Evolutionary conservation across 495 filamentous ascomycete genomes (phyloP).

Genomic region (Amphirosellinia nigrospora): DNA sequence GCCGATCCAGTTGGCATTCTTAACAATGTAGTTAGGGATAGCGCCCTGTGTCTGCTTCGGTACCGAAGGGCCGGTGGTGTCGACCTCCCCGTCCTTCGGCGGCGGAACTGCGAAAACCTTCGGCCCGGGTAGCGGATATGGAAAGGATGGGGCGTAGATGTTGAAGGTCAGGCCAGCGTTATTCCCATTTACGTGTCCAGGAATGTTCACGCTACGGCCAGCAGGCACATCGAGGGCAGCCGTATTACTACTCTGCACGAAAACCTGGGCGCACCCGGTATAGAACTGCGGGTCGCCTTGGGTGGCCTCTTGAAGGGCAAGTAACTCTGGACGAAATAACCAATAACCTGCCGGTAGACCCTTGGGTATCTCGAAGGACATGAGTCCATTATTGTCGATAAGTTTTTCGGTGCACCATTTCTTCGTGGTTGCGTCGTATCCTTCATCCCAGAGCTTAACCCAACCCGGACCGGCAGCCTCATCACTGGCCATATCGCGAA

Average conservation of each 20-base stretch:
- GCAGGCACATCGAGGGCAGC: slow-evolving; percentile 43
- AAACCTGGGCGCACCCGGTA: slow-evolving; percentile 74
- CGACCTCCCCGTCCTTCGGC: slow-evolving; percentile 20
- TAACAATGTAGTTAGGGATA: slow-evolving; percentile 63
- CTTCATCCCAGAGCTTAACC: slow-evolving; percentile 80
- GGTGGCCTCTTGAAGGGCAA: slow-evolving; percentile 70
- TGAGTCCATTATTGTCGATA: slow-evolving; percentile 66
- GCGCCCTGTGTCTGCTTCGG: slow-evolving; percentile 47
- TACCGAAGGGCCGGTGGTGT: slow-evolving; percentile 19
- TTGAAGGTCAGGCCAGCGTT: slow-evolving; percentile 66
- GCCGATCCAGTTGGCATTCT: slow-evolving; percentile 77
- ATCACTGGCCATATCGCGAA: slow-evolving; percentile 51
- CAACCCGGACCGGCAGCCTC: slow-evolving; percentile 66
- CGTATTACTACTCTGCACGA: slow-evolving; percentile 56
- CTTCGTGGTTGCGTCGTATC: slow-evolving; percentile 57
- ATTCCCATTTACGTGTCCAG: slow-evolving; percentile 61
- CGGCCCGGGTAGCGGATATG: slow-evolving; percentile 68
- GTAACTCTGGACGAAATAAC: slow-evolving; percentile 68
- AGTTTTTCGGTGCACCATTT: slow-evolving; percentile 74
- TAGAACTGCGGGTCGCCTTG: slow-evolving; percentile 69
- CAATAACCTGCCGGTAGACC: slow-evolving; percentile 70
- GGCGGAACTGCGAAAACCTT: slow-evolving; percentile 47
- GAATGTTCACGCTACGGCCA: slow-evolving; percentile 62
- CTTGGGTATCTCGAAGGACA: slow-evolving; percentile 63
- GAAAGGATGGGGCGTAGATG: slow-evolving; percentile 57